Evolutionary conservation across 2,329 filamentous ascomycete genomes (phyloP).

Genomic region (Cyphellophora attinorum): DNA sequence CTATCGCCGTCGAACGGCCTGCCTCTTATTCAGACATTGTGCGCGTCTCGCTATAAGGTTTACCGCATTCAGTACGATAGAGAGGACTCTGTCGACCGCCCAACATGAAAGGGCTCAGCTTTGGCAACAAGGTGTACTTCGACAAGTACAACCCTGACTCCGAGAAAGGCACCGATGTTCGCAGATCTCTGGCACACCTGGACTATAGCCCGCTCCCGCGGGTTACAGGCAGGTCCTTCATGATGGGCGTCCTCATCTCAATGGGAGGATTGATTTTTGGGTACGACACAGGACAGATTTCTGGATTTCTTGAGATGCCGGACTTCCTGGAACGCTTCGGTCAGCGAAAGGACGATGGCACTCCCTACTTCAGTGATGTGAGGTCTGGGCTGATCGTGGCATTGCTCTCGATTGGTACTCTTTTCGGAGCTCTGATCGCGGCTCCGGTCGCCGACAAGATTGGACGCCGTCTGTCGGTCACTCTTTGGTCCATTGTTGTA

Average conservation of each 20-base stretch:
- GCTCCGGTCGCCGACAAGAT: constrained; percentile 35
- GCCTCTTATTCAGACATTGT: no score
- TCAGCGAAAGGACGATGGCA: constrained; percentile 14
- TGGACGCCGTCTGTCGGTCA: constrained; percentile 33
- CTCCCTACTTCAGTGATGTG: constrained; percentile 29
- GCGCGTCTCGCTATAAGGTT: no score
- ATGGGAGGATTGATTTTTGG: constrained; percentile 35
- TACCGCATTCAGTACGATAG: no score
- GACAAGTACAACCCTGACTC: constrained; percentile 13
- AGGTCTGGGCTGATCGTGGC: constrained; percentile 33
- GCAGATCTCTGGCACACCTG: constrained; percentile 10
- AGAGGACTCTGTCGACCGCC: no score
- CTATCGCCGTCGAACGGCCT: no score
- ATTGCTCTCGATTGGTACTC: constrained; percentile 32
- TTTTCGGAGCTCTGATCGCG: constrained; percentile 32
- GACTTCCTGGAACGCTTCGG: constrained; percentile 31
- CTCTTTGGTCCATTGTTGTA: constrained; percentile 28
- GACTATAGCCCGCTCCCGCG: constrained; percentile 16
- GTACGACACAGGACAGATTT: constrained; percentile 35
- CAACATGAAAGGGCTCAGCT: not conserved
- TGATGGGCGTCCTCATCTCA: constrained; percentile 33
- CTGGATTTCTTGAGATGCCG: constrained; percentile 32
- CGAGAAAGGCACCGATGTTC: constrained; percentile 10
- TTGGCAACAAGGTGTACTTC: constrained; percentile 6
- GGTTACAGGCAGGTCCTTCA: constrained; percentile 26